Evolutionary conservation across 331 rosid genomes (phyloP).

Genomic region (Arachis monticola): DNA sequence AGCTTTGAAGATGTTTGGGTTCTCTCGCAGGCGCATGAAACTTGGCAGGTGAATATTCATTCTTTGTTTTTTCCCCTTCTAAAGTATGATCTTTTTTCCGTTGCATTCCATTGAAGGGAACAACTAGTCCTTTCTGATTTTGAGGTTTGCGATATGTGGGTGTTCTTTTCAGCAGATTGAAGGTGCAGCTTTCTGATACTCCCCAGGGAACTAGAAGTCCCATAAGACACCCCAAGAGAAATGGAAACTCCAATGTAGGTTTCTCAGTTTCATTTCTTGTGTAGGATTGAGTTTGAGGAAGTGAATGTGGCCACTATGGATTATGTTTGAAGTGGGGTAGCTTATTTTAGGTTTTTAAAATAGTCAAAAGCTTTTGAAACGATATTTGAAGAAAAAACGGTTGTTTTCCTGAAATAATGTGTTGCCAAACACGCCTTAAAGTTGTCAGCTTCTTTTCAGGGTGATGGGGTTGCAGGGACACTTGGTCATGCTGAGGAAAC

Average conservation of each 20-base stretch:
- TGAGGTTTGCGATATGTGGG: slow-evolving; percentile 21
- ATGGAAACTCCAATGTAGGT: slow-evolving; percentile 45
- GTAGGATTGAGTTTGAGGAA: slow-evolving; percentile 26
- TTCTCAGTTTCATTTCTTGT: slow-evolving; percentile 23
- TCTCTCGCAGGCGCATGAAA: slow-evolving; percentile 83
- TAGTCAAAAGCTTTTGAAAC: neutral
- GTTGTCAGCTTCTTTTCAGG: slow-evolving; percentile 47
- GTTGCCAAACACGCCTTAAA: slow-evolving; percentile 5
- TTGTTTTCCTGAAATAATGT: neutral
- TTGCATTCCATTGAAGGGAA: neutral
- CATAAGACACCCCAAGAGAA: slow-evolving; percentile 45
- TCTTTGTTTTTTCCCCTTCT: neutral
- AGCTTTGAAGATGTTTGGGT: slow-evolving; percentile 65
- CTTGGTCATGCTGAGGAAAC: slow-evolving; percentile 62
- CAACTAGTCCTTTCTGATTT: neutral
- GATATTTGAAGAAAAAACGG: neutral
- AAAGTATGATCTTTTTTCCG: neutral
- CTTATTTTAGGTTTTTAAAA: neutral
- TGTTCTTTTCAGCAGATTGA: slow-evolving; percentile 37
- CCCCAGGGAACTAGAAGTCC: slow-evolving; percentile 50
- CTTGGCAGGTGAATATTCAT: slow-evolving; percentile 61
- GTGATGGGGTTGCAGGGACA: slow-evolving; percentile 52
- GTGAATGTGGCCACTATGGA: neutral
- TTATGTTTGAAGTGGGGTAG: neutral
- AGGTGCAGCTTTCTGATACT: slow-evolving; percentile 48